phyloP scores from a whole-genome alignment of 1,284 basidiomycete genomes.

The Heterobasidion parviporum region DNA sequence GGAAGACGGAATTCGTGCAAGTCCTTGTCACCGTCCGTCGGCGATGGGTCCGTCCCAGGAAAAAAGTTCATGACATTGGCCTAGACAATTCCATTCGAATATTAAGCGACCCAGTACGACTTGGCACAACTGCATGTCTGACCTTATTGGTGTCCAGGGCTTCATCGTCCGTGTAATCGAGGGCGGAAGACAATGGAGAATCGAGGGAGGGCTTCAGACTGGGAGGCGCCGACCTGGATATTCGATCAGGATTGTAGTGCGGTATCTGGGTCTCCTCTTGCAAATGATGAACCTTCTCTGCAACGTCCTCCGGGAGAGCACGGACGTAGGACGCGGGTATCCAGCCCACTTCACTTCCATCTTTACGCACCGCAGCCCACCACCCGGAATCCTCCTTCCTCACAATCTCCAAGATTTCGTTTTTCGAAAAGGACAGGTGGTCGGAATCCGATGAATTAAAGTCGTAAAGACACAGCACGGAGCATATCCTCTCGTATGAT shows the following conservation, averaged over 20 bases:
- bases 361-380: slow-evolving; percentile 67
- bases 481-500: slow-evolving; percentile 25
- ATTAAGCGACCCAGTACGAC: background rate
- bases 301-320: slow-evolving; percentile 18
- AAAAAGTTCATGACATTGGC: background rate
- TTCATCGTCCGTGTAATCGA: slow-evolving; percentile 1
- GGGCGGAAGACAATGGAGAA: slow-evolving; percentile 3
- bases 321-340: slow-evolving; percentile 35
- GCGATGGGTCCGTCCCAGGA: background rate
- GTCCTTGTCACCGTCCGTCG: background rate
- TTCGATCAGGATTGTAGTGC: slow-evolving; percentile 26
- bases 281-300: slow-evolving; percentile 27
- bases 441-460: slow-evolving; percentile 52
- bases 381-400: slow-evolving; percentile 66
- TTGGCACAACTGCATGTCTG: background rate
- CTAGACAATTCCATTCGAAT: background rate
- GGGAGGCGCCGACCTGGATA: slow-evolving; percentile 5
- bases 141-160: slow-evolving; percentile 3
- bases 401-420: slow-evolving; percentile 60
- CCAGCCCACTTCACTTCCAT: slow-evolving; percentile 54
- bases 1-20: background rate
- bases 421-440: slow-evolving; percentile 53
- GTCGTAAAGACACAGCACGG: slow-evolving; percentile 59
- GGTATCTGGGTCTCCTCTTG: slow-evolving; percentile 32
- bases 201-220: slow-evolving; percentile 1